Evolutionary conservation across 257 asterid genomes (phyloP).

Genomic region (Catharanthus roseus): DNA sequence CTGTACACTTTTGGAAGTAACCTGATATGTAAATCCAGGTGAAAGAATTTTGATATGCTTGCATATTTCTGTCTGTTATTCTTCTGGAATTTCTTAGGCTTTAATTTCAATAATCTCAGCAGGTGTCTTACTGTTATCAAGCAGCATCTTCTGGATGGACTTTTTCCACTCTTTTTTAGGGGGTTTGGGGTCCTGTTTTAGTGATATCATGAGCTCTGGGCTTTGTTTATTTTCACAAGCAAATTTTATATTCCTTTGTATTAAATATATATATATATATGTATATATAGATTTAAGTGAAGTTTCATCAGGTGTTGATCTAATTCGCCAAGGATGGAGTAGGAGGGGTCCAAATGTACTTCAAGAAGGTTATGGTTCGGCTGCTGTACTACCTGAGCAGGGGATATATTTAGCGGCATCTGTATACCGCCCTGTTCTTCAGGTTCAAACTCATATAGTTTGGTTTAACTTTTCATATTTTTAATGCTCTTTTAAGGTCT

Average conservation of each 20-base stretch:
- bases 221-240: neutral
- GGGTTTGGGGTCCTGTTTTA: too few species aligned
- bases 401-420: slow-evolving; percentile 97
- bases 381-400: slow-evolving; percentile 88
- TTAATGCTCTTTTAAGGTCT: neutral
- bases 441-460: slow-evolving; percentile 45
- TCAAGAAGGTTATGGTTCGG: slow-evolving; percentile 98
- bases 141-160: neutral
- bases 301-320: slow-evolving; percentile 54
- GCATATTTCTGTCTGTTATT: neutral
- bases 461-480: neutral
- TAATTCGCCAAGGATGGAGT: slow-evolving; percentile 87
- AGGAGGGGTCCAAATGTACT: slow-evolving; percentile 73
- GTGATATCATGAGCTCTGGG: too few species aligned
- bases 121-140: neutral
- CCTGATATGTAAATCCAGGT: neutral
- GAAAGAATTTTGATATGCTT: neutral
- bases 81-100: neutral
- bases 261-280: neutral
- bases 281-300: neutral
- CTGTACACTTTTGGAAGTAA: neutral
- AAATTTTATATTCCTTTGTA: neutral
- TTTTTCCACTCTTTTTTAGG: neutral
- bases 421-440: slow-evolving; percentile 87
- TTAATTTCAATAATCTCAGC: neutral